phyloP scores from a whole-genome alignment of 2,329 filamentous ascomycete species.

The Zelopaecilomyces penicillatus region DNA sequence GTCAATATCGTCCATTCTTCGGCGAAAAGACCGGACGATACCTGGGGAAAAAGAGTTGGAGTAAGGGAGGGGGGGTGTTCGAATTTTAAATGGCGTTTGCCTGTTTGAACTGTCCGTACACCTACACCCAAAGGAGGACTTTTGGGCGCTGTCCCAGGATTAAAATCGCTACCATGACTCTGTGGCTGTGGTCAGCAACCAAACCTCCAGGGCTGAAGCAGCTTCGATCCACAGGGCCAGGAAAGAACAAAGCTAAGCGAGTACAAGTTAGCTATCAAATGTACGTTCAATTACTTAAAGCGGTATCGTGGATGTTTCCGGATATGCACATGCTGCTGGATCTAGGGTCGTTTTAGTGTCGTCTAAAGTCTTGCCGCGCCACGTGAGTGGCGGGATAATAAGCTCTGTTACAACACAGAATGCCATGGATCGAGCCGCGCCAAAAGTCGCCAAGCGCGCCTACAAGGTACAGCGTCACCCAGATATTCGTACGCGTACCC shows the following conservation, averaged over 20 bases:
- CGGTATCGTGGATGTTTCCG: not conserved
- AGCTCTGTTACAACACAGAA: not conserved
- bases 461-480: too few species aligned
- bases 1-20: too few species aligned
- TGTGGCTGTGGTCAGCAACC: not conserved
- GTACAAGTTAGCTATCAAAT: not conserved
- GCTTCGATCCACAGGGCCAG: not conserved
- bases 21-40: too few species aligned
- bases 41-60: too few species aligned
- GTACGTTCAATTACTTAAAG: not conserved
- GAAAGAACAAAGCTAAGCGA: not conserved
- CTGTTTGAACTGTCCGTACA: too few species aligned
- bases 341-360: not conserved
- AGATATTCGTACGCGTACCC: too few species aligned
- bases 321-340: not conserved
- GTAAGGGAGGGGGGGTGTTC: too few species aligned
- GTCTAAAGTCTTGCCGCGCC: not conserved
- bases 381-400: slow-evolving; percentile 4
- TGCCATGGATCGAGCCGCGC: not conserved
- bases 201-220: not conserved
- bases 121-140: too few species aligned
- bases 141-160: too few species aligned
- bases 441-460: slow-evolving; percentile 4
- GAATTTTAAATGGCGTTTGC: too few species aligned
- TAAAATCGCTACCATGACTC: not conserved